phyloP scores from a whole-genome alignment of 371 early-diverging fungal species.

The Nematocida ironsii region DNA sequence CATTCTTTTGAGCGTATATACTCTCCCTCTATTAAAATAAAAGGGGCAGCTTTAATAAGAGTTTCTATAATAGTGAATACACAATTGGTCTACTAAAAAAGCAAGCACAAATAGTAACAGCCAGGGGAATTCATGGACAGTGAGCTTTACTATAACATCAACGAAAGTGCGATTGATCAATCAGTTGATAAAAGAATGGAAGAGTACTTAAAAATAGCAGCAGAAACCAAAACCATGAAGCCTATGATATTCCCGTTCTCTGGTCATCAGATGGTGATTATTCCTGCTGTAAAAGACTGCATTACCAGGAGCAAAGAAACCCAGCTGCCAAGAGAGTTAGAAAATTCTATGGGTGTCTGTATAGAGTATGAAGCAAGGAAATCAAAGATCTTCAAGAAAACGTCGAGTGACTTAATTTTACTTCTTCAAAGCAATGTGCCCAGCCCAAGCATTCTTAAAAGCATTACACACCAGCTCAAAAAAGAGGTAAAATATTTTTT shows the following conservation, averaged over 20 bases:
- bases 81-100: too few relatives aligned
- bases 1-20: too few relatives aligned
- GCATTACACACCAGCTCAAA: background rate
- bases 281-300: background rate
- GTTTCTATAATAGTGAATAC: too few relatives aligned
- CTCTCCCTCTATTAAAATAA: too few relatives aligned
- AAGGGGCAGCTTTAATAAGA: too few relatives aligned
- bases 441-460: background rate
- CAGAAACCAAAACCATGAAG: background rate
- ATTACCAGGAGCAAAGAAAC: background rate
- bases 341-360: background rate
- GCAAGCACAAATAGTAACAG: too few relatives aligned
- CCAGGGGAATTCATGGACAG: too few relatives aligned
- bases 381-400: background rate
- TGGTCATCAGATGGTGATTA: background rate
- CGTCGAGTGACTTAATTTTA: background rate
- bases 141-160: too few relatives aligned
- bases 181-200: background rate
- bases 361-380: background rate
- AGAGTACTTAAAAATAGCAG: background rate
- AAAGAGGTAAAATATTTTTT: too few relatives aligned
- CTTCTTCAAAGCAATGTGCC: background rate
- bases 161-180: too few relatives aligned
- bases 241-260: background rate
- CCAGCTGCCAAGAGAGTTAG: background rate